Evolutionary conservation across 2,329 filamentous ascomycete species (phyloP), one percentile per base, ranked within the genome.

Genomic region (Penicillium sp.): DNA sequence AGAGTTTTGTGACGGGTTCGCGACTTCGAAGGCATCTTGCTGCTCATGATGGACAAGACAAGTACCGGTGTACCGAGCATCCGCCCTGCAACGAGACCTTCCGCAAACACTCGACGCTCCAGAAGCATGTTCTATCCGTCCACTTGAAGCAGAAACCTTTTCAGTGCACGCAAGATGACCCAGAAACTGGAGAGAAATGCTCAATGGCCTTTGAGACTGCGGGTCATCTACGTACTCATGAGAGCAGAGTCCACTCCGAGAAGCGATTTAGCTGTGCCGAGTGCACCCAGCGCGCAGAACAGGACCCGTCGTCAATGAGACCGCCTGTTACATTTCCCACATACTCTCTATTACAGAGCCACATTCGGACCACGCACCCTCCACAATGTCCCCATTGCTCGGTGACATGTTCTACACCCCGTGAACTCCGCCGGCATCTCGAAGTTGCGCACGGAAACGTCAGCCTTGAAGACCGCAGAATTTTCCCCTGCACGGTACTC

Each of bases 61-160:
- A 90, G 57, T 93, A 90, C 71, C 84, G 86, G 61, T 97, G 93
- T 72, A 87, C 85, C 23, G 89, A 87, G 38, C 89, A 87, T 68
- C 84, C 85, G 1, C 86, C 85, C 0, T 97, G 93, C 77, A 85
- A 86, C 19, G 86, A 92, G 77, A 88, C 87, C 21, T 98, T 97
- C 76, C 87, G 94, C 64, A 97, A 97, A 77, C 90, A 92, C 73
- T 88, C 92, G 67, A 96, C 93, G 0, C 83, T 97, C 17, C 88
- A 93, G 73, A 89, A 91, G 56, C 94, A 98, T 74, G 86, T 97
- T 65, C 87, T 89, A 58, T 86, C 87, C 9, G 89, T 88, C 13
- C 94, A 98, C 75, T 80, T 94, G 45, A 82, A 89, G 30, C 78
- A 90, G 62, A 87, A 89, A 50, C 88, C 91, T 0, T 96, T 88